Base-by-base conservation (phyloP, 345 rosid species). In the Bruguiera gymnorhiza region DNA sequence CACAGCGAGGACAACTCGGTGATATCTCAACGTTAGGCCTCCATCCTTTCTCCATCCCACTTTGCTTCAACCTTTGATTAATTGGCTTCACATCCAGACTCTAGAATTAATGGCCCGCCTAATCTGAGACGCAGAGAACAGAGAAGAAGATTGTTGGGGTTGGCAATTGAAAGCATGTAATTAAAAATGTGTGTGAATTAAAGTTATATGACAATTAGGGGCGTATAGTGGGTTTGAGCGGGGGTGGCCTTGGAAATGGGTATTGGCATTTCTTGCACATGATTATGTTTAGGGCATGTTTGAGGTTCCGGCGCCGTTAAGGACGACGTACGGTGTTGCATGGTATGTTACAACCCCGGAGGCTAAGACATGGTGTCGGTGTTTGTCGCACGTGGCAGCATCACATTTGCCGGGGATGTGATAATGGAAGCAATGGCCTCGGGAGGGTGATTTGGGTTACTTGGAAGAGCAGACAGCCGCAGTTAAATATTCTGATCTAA, bases 1-100 rank as follows among this genome's bases (percentile, higher is more conserved):
- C 87, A 62, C 92, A 85, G 5, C 92, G 78, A 6, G 92, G 92
- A 62, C 91, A 87, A 64, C 67, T 85, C 31, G 87, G 87, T n/a
- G 87, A 74, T 30, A 76, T 67, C 68, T 85, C 86, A 61, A 63
- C 82, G 63, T 67, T 76, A 54, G 80, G 80, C 69, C 75, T 80
- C 89, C 92, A 83, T 63, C 63, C 80, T 72, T 70, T 69, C 56
- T 87, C 88, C 92, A 87, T 85, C 63, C 68, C 70, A 72, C 53
- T 9, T 63, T 59, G 37, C 60, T 65, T 24, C 74, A 60, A 54
- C 36, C 51, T 51, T 66, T 66, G 32, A 32, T 50, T 23, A 31
- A 59, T 31, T 21, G 51, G 30, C 21, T 50, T 56, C 60, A 10
- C 31, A 56, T 21, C 31, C 30, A 43, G 50, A 43, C 4, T 13